These are phyloP conservation scores for Daldinia decipiens DNA, from an alignment of 495 filamentous ascomycete genomes.

Conservation along the genomic window DNA sequence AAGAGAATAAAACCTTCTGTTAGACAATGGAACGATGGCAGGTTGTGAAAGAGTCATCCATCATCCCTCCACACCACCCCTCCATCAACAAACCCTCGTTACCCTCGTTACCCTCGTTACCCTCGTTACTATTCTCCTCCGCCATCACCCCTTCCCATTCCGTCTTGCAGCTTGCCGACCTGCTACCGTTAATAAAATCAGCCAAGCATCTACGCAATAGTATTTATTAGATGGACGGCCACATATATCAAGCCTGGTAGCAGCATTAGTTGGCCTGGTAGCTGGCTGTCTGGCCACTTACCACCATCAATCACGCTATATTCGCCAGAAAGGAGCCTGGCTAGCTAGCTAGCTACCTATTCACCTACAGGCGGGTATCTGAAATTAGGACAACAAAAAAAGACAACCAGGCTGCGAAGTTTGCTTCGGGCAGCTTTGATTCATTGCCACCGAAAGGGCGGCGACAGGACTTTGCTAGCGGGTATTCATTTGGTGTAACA, in stretches of 20 bases:
- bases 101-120: slow-evolving; percentile 15
- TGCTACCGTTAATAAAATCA: slow-evolving; percentile 17
- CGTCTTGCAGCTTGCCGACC: slow-evolving; percentile 20
- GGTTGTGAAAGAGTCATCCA: slow-evolving; percentile 32
- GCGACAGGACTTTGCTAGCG: slow-evolving; percentile 13
- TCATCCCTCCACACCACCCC: slow-evolving; percentile 12
- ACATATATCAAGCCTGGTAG: slow-evolving; percentile 25
- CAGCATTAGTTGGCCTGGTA: slow-evolving; percentile 6
- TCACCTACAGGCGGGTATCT: too few species aligned
- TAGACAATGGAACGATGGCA: slow-evolving; percentile 28
- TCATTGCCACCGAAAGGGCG: slow-evolving; percentile 31
- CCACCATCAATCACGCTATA: background rate
- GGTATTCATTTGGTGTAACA: slow-evolving; percentile 30
- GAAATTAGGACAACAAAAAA: slow-evolving; percentile 15
- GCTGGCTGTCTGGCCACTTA: slow-evolving; percentile 5
- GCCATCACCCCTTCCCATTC: slow-evolving; percentile 6
- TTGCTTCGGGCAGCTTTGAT: slow-evolving; percentile 26
- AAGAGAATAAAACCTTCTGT: slow-evolving; percentile 17
- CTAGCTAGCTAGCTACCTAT: background rate
- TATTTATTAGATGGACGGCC: slow-evolving; percentile 22
- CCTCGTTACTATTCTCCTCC: slow-evolving; percentile 12
- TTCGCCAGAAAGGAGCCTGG: background rate
- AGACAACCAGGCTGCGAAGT: slow-evolving; percentile 4
- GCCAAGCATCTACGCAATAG: slow-evolving; percentile 20
- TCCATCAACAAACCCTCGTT: slow-evolving; percentile 14